Percentiles rank a stretch among this genome's conserved stretches.
These are phyloP conservation scores for Diutina ranongensis DNA, from an alignment of 1,139 yeast species.

Conservation along the genomic window DNA sequence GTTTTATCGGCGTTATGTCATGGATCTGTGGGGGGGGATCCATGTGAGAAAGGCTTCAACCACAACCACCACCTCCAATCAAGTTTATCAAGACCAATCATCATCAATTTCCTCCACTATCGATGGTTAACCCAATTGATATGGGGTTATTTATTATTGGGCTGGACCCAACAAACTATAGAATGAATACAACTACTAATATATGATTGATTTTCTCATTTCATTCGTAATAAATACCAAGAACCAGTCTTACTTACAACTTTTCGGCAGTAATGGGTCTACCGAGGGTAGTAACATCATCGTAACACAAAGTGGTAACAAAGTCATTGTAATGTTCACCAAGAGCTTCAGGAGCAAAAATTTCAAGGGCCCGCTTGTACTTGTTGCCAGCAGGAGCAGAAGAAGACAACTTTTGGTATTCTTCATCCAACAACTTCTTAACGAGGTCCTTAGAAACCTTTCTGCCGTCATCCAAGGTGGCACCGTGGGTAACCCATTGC, in stretches of 20 bases:
- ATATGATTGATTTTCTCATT: not conserved
- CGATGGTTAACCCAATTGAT: too few species aligned
- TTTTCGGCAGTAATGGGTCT: slow-evolving; percentile 34
- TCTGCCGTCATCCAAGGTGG: slow-evolving; percentile 47
- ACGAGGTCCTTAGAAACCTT: slow-evolving; percentile 49
- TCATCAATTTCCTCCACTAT: too few species aligned
- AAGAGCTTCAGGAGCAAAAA: slow-evolving; percentile 55
- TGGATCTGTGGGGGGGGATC: slow-evolving; percentile 5
- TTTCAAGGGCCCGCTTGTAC: slow-evolving; percentile 54
- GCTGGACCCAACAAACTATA: too few species aligned
- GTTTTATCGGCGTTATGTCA: slow-evolving; percentile 1
- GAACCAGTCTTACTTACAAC: slow-evolving; percentile 16
- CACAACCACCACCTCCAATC: not conserved
- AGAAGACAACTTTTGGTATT: slow-evolving; percentile 42
- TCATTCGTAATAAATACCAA: not conserved
- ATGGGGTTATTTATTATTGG: too few species aligned
- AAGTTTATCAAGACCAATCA: too few species aligned
- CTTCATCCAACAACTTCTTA: slow-evolving; percentile 45
- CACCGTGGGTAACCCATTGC: slow-evolving; percentile 78
- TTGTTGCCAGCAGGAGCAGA: slow-evolving; percentile 39
- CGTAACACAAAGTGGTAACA: slow-evolving; percentile 57
- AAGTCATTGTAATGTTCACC: slow-evolving; percentile 64
- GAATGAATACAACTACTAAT: too few species aligned
- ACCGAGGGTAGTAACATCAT: slow-evolving; percentile 50
- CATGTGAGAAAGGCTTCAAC: not conserved